phyloP scores from a whole-genome alignment of 371 early-diverging fungal species.

The Caulochytrium protostelioides region DNA sequence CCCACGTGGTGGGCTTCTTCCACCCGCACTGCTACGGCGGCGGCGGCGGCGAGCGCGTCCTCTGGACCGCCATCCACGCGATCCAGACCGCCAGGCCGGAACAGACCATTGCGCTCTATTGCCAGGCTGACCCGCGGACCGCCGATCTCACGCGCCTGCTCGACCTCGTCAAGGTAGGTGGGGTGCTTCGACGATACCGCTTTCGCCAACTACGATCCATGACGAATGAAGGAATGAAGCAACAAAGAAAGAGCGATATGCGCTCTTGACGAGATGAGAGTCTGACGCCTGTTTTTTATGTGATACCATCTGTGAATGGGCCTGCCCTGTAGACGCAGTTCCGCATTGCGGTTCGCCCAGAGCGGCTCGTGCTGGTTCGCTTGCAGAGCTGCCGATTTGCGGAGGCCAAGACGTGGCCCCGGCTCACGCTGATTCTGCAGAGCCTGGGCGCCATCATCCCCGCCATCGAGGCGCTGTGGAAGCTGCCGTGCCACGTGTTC shows the following conservation, averaged over 20 bases:
- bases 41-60: slow-evolving; percentile 6
- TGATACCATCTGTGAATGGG: no score
- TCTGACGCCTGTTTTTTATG: no score
- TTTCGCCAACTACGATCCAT: no score
- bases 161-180: slow-evolving; percentile 1
- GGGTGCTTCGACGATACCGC: no score
- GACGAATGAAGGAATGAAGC: no score
- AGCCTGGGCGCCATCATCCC: background rate
- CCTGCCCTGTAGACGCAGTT: background rate
- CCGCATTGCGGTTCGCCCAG: background rate
- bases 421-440: slow-evolving; percentile 1
- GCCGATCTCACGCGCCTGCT: background rate
- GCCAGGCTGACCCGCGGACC: background rate
- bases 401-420: background rate
- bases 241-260: no score
- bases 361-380: background rate
- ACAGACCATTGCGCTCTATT: background rate
- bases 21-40: no score
- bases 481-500: slow-evolving; percentile 1
- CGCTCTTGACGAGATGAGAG: no score
- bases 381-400: background rate
- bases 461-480: slow-evolving; percentile 1
- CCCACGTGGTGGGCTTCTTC: no score
- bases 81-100: background rate
- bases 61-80: background rate